phyloP scores from a whole-genome alignment of 495 filamentous ascomycete species.

The Talaromyces borbonicus region DNA sequence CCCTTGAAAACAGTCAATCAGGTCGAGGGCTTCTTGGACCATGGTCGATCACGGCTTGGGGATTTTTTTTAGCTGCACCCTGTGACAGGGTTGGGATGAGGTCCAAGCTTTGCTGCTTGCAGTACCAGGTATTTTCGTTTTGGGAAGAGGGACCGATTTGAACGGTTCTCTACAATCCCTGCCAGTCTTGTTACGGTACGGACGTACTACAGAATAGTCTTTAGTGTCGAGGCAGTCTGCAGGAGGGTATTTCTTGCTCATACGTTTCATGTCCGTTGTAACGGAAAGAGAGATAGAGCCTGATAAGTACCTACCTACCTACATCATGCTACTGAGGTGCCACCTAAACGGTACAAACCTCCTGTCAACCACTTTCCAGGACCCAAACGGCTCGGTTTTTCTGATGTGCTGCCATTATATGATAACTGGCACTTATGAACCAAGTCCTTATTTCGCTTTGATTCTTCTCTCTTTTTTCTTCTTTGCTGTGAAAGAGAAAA shows the following conservation, averaged over 20 bases:
- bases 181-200: not conserved
- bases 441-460: not conserved
- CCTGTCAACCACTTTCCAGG: too few relatives aligned
- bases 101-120: not conserved
- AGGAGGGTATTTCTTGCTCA: not conserved
- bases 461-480: not conserved
- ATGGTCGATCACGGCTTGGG: too few relatives aligned
- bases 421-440: too few relatives aligned
- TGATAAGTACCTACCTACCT: too few relatives aligned
- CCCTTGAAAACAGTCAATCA: not conserved
- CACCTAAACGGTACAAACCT: too few relatives aligned
- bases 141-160: not conserved
- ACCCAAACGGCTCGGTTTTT: too few relatives aligned
- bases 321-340: not conserved
- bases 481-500: not conserved
- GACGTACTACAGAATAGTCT: not conserved
- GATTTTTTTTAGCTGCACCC: too few relatives aligned
- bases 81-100: not conserved
- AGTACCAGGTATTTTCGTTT: not conserved
- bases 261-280: too few relatives aligned
- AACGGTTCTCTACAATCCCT: not conserved
- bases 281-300: too few relatives aligned
- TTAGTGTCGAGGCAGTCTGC: conserved; percentile 1
- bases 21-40: not conserved
- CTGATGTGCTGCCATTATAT: too few relatives aligned